Evolutionary conservation across 2,329 filamentous ascomycete genomes (phyloP), one percentile per base, ranked within the genome.

Genomic region (Neopestalotiopsis clavispora): DNA sequence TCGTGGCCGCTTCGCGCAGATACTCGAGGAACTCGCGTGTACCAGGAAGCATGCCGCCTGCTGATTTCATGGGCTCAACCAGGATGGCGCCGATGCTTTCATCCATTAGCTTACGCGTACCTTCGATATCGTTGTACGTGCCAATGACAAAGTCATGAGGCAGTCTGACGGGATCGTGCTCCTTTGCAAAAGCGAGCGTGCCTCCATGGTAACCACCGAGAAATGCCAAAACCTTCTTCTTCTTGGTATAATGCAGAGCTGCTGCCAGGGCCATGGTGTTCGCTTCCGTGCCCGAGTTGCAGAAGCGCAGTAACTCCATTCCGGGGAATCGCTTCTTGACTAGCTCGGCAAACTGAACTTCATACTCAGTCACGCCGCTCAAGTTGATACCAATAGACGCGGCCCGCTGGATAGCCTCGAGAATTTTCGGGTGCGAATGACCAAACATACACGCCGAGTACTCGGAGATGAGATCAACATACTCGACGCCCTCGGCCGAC

Each of bases 201-300:
- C 86, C 87, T 2, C 88, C 87, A 72, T 89, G 87, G 69, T 89
- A 89, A 0, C 80, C 86, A 0, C 82, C 81, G 0, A 75, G 75
- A 67, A 89, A 89, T 3, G 86, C 86, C 0, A 87, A 74, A 1
- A 88, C 80, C 45, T 10, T 52, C n/a, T n/a, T 52, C 17, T 52
- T 52, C 6, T 52, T 52, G 2, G 45, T 52, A 17, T 52, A 52
- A 2, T 52, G 45, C 17, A 52, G 23, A 3, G 45, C 45, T n/a
- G 45, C 45, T n/a, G 45, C 45, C 14, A 92, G 74, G 2, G 89
- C 89, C 74, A 89, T 86, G 4, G 88, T 80, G 65, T 89, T 91
- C 4, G 89, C 89, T 76, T 92, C 90, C 0, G 90, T 92, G 2
- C 90, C 90, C 0, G 88, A 90, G 76, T 91, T 92, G 57, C 86